These are phyloP conservation scores for Alternaria brassicae DNA, from an alignment of 2,329 filamentous ascomycete species.

Conservation along the genomic window DNA sequence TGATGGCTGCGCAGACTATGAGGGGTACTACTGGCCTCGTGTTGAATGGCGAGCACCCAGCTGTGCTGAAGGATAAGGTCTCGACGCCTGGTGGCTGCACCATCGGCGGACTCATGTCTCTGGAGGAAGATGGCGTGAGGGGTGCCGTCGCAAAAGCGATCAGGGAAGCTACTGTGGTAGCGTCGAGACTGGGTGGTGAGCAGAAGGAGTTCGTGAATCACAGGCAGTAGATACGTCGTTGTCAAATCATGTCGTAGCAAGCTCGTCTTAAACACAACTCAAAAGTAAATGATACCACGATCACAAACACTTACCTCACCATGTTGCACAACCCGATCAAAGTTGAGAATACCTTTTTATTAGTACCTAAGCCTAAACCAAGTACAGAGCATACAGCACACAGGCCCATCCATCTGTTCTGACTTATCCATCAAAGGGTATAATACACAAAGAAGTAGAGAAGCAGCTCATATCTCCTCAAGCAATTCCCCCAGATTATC, in stretches of 20 bases:
- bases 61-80: slow-evolving; percentile 77
- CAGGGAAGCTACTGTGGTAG: slow-evolving; percentile 73
- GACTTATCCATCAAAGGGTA: slow-evolving; percentile 15
- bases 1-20: slow-evolving; percentile 83
- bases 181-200: slow-evolving; percentile 68
- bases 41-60: slow-evolving; percentile 75
- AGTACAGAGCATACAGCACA: slow-evolving; percentile 1
- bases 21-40: slow-evolving; percentile 74
- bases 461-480: background rate
- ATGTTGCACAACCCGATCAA: background rate
- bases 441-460: slow-evolving; percentile 28
- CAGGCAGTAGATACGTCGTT: slow-evolving; percentile 36
- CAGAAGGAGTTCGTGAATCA: slow-evolving; percentile 57
- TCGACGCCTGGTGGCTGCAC: slow-evolving; percentile 79
- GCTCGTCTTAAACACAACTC: background rate
- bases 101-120: slow-evolving; percentile 73
- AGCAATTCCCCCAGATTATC: background rate
- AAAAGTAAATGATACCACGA: slow-evolving; percentile 16
- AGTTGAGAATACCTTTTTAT: background rate
- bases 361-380: slow-evolving; percentile 7
- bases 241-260: background rate
- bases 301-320: background rate
- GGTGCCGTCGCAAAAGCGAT: slow-evolving; percentile 72
- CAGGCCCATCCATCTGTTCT: background rate
- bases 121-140: slow-evolving; percentile 76